Conservation (phyloP, 2,329 filamentous ascomycete species). For the Epichloe brachyelytri region DNA sequence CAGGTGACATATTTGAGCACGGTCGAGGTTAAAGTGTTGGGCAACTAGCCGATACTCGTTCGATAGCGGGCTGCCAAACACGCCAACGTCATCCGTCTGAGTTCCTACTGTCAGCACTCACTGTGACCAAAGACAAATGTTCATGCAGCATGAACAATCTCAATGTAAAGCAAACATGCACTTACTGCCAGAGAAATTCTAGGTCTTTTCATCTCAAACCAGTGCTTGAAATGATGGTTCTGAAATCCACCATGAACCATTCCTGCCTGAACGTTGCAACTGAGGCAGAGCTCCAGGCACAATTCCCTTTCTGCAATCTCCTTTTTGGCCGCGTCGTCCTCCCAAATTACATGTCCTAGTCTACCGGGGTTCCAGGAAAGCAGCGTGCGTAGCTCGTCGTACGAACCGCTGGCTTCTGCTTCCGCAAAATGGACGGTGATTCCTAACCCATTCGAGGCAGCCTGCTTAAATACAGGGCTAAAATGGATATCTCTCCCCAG, state of each 20-base stretch:
- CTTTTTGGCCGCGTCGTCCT: slow-evolving; percentile 44
- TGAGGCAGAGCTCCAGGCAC: slow-evolving; percentile 65
- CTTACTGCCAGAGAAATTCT: slow-evolving; percentile 57
- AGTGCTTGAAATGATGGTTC: slow-evolving; percentile 68
- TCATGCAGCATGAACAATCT: background rate
- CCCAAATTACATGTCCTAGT: slow-evolving; percentile 69
- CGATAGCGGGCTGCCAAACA: slow-evolving; percentile 64
- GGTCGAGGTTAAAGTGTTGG: slow-evolving; percentile 49
- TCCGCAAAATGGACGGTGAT: slow-evolving; percentile 74
- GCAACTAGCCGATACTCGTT: slow-evolving; percentile 66
- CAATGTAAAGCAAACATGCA: slow-evolving; percentile 11
- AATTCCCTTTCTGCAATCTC: slow-evolving; percentile 40
- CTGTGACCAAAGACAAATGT: background rate
- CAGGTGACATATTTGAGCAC: slow-evolving; percentile 34
- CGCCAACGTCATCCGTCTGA: slow-evolving; percentile 72
- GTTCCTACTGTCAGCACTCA: background rate
- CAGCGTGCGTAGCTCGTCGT: slow-evolving; percentile 48
- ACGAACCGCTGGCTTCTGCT: slow-evolving; percentile 40
- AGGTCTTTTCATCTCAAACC: slow-evolving; percentile 45
- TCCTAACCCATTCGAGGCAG: slow-evolving; percentile 40
- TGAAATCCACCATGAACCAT: slow-evolving; percentile 54
- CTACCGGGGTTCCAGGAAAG: slow-evolving; percentile 54
- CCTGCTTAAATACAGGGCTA: slow-evolving; percentile 42
- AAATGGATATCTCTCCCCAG: slow-evolving; percentile 47
- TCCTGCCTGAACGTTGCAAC: slow-evolving; percentile 66